phyloP scores from a whole-genome alignment of 257 asterid species.

The Misopates orontium region DNA sequence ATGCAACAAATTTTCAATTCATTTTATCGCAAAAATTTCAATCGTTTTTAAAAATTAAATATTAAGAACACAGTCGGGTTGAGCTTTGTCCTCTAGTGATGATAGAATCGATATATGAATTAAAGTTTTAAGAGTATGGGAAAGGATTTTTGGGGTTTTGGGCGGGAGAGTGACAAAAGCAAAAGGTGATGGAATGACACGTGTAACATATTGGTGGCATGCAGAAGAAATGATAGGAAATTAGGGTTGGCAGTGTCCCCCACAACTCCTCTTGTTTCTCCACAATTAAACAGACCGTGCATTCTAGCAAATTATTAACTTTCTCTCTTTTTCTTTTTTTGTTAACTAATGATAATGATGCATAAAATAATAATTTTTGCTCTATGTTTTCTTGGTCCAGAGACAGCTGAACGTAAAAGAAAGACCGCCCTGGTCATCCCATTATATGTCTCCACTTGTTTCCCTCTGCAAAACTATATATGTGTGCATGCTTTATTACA shows the following conservation, averaged over 20 bases:
- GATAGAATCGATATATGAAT: neutral
- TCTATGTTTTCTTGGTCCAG: slow-evolving; percentile 23
- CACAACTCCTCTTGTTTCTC: slow-evolving; percentile 45
- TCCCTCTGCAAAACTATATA: slow-evolving; percentile 5
- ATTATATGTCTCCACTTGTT: slow-evolving; percentile 45
- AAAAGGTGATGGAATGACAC: slow-evolving; percentile 34
- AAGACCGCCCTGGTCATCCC: slow-evolving; percentile 57
- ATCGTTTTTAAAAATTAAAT: too few relatives aligned
- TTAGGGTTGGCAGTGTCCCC: slow-evolving; percentile 15
- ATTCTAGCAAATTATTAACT: neutral
- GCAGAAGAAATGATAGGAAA: neutral
- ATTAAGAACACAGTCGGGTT: too few relatives aligned
- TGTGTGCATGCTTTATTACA: too few relatives aligned
- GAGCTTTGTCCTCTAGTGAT: neutral
- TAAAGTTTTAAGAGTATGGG: neutral
- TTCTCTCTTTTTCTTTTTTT: neutral
- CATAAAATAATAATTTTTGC: neutral
- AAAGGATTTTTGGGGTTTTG: neutral
- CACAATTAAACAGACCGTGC: slow-evolving; percentile 33
- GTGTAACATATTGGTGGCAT: slow-evolving; percentile 2
- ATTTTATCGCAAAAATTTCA: too few relatives aligned
- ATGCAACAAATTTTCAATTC: too few relatives aligned
- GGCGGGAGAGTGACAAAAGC: slow-evolving; percentile 30
- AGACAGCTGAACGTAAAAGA: slow-evolving; percentile 33
- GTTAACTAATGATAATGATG: neutral